A percentile compares a stretch with the other conserved stretches of the same genome.
Evolutionary conservation across 2,329 filamentous ascomycete genomes (phyloP).

Genomic region (Fusarium sp.): DNA sequence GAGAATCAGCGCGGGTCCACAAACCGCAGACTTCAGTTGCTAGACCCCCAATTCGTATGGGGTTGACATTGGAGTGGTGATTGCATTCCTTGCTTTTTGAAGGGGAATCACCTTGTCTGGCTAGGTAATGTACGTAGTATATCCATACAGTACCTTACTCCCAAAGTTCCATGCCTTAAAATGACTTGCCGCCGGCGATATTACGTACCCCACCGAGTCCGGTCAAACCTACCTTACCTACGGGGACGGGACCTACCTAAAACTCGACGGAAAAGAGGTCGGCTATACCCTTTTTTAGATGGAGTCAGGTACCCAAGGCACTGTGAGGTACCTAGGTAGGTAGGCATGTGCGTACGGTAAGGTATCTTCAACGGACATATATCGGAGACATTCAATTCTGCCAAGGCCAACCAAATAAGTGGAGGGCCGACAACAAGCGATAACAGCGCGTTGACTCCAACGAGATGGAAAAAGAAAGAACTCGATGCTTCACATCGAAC

Average conservation of each 20-base stretch:
- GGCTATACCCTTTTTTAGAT: constrained; percentile 2
- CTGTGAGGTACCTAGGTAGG: not conserved
- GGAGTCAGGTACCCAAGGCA: not conserved
- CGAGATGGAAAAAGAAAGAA: not conserved
- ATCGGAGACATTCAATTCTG: constrained; percentile 21
- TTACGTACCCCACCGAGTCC: constrained; percentile 7
- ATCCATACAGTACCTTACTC: not conserved
- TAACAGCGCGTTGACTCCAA: not conserved
- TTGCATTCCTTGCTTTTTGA: too few species aligned
- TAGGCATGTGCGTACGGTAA: not conserved
- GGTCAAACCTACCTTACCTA: constrained; percentile 3
- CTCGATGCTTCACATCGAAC: constrained; percentile 1
- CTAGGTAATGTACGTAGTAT: too few species aligned
- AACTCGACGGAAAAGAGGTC: constrained; percentile 4
- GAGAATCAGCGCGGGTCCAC: constrained; percentile 8
- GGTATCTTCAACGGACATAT: constrained; percentile 21
- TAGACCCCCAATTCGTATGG: too few species aligned
- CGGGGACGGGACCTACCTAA: not conserved
- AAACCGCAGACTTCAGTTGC: constrained; percentile 1
- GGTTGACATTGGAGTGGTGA: too few species aligned
- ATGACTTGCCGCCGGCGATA: constrained; percentile 15
- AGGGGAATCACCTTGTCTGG: too few species aligned
- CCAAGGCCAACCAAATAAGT: constrained; percentile 13
- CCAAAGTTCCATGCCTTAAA: constrained; percentile 6
- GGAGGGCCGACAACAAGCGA: not conserved